Base-by-base conservation (phyloP, 495 filamentous ascomycete species). In the Glonium stellatum region DNA sequence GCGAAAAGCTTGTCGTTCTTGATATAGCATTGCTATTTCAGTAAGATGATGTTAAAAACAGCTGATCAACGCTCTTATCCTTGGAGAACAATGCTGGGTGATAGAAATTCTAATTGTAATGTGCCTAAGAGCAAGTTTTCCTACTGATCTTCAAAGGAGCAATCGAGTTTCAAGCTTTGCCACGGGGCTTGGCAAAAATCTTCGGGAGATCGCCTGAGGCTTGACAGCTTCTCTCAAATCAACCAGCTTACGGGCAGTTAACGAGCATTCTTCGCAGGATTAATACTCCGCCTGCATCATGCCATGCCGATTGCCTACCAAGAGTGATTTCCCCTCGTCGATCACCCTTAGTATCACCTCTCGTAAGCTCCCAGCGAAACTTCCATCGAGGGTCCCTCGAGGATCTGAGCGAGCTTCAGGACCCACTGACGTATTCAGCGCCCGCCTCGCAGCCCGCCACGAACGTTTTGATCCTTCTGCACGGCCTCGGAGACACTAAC, bases 401-500 rank as follows among this genome's bases (percentile, higher is more conserved):
- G 47, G 18, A 57, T 57, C 22, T 11, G 18, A 44, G 18, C 39
- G 4, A 44, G 39, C 18, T 18, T 11, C 39, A 22, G 27, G 27
- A 31, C 27, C 25, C 55, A 31, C 39, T 57, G 10, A 58, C 51
- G 35, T 52, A 21, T n/a, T 23, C 67, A 73, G 70, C 71, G 34
- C 75, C 77, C 22, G 49, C 66, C 19, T 60, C 66, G 54, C 61
- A 70, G 48, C 74, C 69, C 54, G 67, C 83, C 55, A 85, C 83
- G 19, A 84, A 91, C 66, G 79, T 96, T 68, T 86, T 97, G 39
- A 72, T 97, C 70, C 82, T 97, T 51, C 84, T 97, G 44, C 92
- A 98, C 74, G 91, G 92, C 57, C 81, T 97, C 1, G 93, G 93
- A 34, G 92, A 97, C 72, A 83, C 80, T 15, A 78, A 87, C 41